Percentiles rank a stretch among this genome's conserved stretches.
These are phyloP conservation scores for Irpex sp. DNA, from an alignment of 1,284 basidiomycete species.

Conservation along the genomic window DNA sequence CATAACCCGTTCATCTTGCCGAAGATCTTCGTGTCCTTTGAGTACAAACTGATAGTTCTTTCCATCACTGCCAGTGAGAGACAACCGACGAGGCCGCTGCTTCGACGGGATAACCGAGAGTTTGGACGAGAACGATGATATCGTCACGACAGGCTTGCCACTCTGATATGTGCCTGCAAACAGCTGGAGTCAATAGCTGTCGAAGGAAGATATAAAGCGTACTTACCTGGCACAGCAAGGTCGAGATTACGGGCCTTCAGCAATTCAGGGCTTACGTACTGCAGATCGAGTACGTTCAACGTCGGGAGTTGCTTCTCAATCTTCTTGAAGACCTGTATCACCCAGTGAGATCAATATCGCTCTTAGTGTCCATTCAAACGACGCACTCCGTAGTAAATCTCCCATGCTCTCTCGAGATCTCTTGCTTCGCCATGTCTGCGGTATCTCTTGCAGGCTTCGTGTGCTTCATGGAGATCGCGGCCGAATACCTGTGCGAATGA, in stretches of 20 bases:
- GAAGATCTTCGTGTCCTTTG: conserved; percentile 99
- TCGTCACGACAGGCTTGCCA: conserved; percentile 84
- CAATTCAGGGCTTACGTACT: conserved; percentile 95
- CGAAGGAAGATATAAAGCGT: conserved; percentile 17
- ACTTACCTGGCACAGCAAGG: conserved; percentile 86
- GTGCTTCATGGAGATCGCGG: conserved; percentile 90
- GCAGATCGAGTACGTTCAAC: conserved; percentile 89
- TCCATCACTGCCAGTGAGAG: conserved; percentile 89
- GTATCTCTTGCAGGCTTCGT: conserved; percentile 89
- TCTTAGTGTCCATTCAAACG: not conserved
- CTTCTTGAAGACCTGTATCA: conserved; percentile 87
- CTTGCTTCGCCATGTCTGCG: conserved; percentile 83
- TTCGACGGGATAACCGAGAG: conserved; percentile 96
- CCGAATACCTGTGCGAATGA: conserved; percentile 96
- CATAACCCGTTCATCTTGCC: conserved; percentile 99
- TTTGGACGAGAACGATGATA: conserved; percentile 83
- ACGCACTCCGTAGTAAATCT: conserved; percentile 89
- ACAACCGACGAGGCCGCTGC: conserved; percentile 91
- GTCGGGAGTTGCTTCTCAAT: conserved; percentile 93
- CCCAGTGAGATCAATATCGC: not conserved
- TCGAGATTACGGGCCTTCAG: conserved; percentile 89
- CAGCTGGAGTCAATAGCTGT: not conserved
- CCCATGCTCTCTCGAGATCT: conserved; percentile 99
- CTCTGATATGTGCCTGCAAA: conserved; percentile 86
- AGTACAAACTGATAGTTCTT: conserved; percentile 91